Conservation (phyloP, 257 asterid species). For the Mitragyna speciosa region DNA sequence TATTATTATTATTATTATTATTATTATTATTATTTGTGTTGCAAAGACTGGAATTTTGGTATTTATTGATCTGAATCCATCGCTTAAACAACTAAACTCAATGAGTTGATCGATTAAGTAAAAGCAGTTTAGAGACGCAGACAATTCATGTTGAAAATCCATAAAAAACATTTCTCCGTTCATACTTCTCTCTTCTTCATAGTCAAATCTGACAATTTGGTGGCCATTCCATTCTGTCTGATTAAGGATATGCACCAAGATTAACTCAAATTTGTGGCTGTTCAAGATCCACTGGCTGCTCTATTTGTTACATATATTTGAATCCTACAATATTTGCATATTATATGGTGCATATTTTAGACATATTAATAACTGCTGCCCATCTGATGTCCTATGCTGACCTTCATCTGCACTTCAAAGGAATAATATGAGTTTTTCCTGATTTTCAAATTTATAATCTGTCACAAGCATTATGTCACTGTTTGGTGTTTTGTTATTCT, state of each 20-base stretch:
- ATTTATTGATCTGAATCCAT: neutral
- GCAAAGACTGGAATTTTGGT: too few relatives aligned
- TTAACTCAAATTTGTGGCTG: neutral
- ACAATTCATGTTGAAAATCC: neutral
- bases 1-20: too few relatives aligned
- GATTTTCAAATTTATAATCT: neutral
- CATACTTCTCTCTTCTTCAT: neutral
- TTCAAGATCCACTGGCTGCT: neutral
- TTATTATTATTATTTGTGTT: too few relatives aligned
- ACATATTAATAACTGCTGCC: neutral
- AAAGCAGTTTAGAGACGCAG: neutral
- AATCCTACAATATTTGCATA: neutral
- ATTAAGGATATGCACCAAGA: neutral
- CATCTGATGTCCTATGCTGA: neutral
- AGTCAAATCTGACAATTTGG: neutral
- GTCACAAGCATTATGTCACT: neutral
- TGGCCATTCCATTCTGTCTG: neutral
- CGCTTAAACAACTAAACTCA: neutral
- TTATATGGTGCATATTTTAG: neutral
- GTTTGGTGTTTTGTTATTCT: neutral
- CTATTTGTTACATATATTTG: neutral
- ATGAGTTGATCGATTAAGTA: neutral
- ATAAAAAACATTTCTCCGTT: neutral
- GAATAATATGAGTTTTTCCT: neutral
- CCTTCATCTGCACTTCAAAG: neutral